phyloP scores from a whole-genome alignment of 2,329 filamentous ascomycete species.

The Trichoderma simmonsii region DNA sequence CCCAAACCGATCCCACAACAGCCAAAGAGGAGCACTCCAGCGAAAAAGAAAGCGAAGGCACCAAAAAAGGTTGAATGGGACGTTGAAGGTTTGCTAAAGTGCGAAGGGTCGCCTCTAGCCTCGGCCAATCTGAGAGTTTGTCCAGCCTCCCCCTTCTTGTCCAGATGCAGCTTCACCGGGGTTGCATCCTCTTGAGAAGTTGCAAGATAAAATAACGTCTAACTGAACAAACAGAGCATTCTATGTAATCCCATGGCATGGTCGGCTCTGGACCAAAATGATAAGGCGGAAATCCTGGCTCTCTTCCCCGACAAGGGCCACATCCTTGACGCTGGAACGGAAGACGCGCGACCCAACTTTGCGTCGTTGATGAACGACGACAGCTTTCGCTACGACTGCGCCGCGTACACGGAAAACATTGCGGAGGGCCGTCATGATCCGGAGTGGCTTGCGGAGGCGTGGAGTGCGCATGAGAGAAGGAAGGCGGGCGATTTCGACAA shows the following conservation, averaged over 20 bases:
- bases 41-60: not conserved
- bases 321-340: slow-evolving; percentile 36
- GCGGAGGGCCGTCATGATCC: slow-evolving; percentile 48
- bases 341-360: slow-evolving; percentile 41
- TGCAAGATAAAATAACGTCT: not conserved
- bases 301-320: slow-evolving; percentile 39
- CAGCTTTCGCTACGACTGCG: slow-evolving; percentile 46
- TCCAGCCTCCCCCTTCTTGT: not conserved
- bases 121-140: slow-evolving; percentile 38
- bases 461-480: slow-evolving; percentile 48
- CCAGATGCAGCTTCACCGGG: not conserved
- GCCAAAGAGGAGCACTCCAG: not conserved
- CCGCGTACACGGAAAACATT: slow-evolving; percentile 46
- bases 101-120: slow-evolving; percentile 39
- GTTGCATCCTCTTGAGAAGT: not conserved
- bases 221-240: slow-evolving; percentile 30
- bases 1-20: not conserved
- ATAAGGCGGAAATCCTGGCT: slow-evolving; percentile 36
- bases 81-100: slow-evolving; percentile 34
- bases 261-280: slow-evolving; percentile 34
- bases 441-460: slow-evolving; percentile 52
- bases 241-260: slow-evolving; percentile 39
- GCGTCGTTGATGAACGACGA: slow-evolving; percentile 44
- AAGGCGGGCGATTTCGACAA: slow-evolving; percentile 49
- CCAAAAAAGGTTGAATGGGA: slow-evolving; percentile 35